Conservation (phyloP, 805 yeast species). For the Teunomyces aglyptinius region DNA sequence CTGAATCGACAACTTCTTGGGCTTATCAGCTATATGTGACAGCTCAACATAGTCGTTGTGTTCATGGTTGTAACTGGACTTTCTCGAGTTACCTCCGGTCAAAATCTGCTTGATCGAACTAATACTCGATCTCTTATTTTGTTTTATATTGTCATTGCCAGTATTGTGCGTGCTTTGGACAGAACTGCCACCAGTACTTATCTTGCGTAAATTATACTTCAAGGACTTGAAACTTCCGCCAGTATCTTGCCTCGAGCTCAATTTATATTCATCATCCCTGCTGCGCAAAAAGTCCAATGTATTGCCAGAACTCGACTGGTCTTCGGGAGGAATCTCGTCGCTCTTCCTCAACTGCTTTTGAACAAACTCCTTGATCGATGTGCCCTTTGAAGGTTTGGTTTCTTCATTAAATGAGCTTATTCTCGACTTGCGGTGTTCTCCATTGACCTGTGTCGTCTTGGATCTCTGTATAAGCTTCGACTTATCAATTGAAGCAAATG, state of each 20-base stretch:
- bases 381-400: background rate
- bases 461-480: slow-evolving; percentile 28
- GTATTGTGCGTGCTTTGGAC: slow-evolving; percentile 13
- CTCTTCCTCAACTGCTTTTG: slow-evolving; percentile 30
- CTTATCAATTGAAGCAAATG: slow-evolving; percentile 44
- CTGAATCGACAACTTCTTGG: slow-evolving; percentile 44
- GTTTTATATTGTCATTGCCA: slow-evolving; percentile 12
- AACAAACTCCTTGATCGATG: slow-evolving; percentile 31
- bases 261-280: slow-evolving; percentile 25
- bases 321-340: background rate
- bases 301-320: slow-evolving; percentile 14
- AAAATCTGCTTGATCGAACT: slow-evolving; percentile 28
- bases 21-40: background rate
- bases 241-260: slow-evolving; percentile 28
- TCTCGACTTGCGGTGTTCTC: slow-evolving; percentile 4
- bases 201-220: slow-evolving; percentile 34
- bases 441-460: slow-evolving; percentile 12
- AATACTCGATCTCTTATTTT: slow-evolving; percentile 26
- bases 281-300: slow-evolving; percentile 37
- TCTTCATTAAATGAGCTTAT: slow-evolving; percentile 10
- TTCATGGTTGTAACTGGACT: slow-evolving; percentile 10
- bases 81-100: slow-evolving; percentile 24
- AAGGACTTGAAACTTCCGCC: slow-evolving; percentile 40
- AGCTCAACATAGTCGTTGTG: background rate
- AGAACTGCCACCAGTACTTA: slow-evolving; percentile 37